A percentile compares a stretch with the other conserved stretches of the same genome.
Evolutionary conservation across 805 yeast genomes (phyloP).

Genomic region (Starmerella roubikii): DNA sequence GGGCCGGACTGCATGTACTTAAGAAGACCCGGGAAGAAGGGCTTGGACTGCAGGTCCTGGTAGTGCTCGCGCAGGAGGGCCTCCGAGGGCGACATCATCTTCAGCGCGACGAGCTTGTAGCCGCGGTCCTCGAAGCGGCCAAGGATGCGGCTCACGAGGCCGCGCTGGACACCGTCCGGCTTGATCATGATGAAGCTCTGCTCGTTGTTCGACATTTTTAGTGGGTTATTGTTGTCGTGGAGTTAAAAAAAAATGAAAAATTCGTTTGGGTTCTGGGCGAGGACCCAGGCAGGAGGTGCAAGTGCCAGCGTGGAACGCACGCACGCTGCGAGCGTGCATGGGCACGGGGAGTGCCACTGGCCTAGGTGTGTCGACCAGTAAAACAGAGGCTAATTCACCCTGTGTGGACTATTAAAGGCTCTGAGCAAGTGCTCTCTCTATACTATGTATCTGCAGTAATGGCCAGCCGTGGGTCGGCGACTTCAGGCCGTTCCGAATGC

Average conservation of each 20-base stretch:
- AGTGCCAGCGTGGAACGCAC: too few species aligned
- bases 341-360: too few species aligned
- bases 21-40: constrained; percentile 94
- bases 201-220: constrained; percentile 21
- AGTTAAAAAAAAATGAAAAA: constrained; percentile 1
- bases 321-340: too few species aligned
- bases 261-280: too few species aligned
- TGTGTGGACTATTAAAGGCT: too few species aligned
- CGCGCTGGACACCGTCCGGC: constrained; percentile 99
- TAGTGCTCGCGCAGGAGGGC: constrained; percentile 82
- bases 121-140: constrained; percentile 95
- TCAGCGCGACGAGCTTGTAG: constrained; percentile 91
- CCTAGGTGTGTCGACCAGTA: too few species aligned
- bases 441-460: too few species aligned
- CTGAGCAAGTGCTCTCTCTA: too few species aligned
- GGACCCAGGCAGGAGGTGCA: too few species aligned
- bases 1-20: constrained; percentile 98
- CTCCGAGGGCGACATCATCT: constrained; percentile 80
- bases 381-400: too few species aligned
- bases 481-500: too few species aligned
- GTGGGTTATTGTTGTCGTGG: not conserved
- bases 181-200: constrained; percentile 26
- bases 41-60: constrained; percentile 87
- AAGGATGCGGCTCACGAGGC: constrained; percentile 77
- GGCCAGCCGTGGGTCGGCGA: too few species aligned